Percentiles rank a stretch among this genome's conserved stretches.
Conservation (phyloP, 805 yeast genomes). For the Wickerhamiella spandovensis region DNA sequence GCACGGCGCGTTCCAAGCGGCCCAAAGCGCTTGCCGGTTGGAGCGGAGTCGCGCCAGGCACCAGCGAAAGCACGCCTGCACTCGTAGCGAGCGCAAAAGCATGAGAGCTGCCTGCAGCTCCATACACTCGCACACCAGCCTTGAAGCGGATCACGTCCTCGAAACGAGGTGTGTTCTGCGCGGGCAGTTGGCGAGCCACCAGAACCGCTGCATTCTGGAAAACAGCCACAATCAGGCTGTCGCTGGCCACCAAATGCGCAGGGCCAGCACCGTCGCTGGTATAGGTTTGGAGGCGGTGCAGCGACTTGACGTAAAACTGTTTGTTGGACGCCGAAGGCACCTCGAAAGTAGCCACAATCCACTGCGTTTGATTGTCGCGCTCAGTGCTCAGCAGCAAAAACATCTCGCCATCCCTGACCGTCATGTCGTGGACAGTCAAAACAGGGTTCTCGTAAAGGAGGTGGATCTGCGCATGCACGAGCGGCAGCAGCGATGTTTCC, state of each 20-base stretch:
- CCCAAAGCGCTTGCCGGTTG: neutral
- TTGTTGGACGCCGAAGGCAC: constrained; percentile 17
- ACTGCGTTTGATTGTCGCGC: constrained; percentile 17
- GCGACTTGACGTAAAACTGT: constrained; percentile 39
- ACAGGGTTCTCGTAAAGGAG: constrained; percentile 36
- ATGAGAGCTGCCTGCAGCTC: constrained; percentile 38
- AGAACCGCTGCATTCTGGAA: constrained; percentile 49
- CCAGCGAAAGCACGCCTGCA: neutral
- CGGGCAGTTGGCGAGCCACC: constrained; percentile 34
- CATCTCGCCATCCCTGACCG: constrained; percentile 30
- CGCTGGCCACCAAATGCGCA: constrained; percentile 44
- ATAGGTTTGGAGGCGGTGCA: constrained; percentile 49
- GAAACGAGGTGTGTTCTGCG: constrained; percentile 36
- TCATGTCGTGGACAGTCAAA: constrained; percentile 50
- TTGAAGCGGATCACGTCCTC: constrained; percentile 63
- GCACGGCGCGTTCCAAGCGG: neutral
- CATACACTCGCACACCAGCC: constrained; percentile 38
- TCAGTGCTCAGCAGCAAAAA: constrained; percentile 26
- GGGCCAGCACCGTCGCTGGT: constrained; percentile 22
- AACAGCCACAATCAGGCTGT: constrained; percentile 45
- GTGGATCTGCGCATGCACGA: constrained; percentile 30
- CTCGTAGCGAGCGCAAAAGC: constrained; percentile 38
- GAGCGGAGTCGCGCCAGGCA: neutral
- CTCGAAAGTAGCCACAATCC: constrained; percentile 39
- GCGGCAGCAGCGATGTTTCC: constrained; percentile 26